Conservation (phyloP, 768 basidiomycete species). For the Astraeus odoratus region DNA sequence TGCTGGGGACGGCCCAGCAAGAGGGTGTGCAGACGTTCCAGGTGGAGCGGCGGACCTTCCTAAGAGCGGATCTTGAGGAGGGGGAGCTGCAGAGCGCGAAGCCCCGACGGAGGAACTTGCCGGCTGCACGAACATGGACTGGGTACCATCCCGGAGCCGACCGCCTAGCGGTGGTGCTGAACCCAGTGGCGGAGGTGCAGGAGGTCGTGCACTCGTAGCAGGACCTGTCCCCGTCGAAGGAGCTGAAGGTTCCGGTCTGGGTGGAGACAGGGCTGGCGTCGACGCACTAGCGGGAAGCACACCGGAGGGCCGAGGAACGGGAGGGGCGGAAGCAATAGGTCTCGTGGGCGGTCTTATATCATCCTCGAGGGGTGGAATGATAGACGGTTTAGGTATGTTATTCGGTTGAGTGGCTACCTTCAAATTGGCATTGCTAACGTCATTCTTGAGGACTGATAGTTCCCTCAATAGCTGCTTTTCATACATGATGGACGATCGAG, state of each 20-base stretch:
- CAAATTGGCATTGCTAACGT: constrained; percentile 63
- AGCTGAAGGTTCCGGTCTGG: constrained; percentile 26
- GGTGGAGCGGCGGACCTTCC: constrained; percentile 7
- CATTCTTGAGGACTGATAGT: constrained; percentile 74
- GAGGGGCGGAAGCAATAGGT: constrained; percentile 15
- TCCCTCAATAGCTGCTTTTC: constrained; percentile 86
- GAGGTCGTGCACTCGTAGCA: constrained; percentile 27
- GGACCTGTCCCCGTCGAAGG: constrained; percentile 52
- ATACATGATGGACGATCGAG: constrained; percentile 85
- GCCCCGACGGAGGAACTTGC: constrained; percentile 29
- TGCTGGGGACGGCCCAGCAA: constrained; percentile 11
- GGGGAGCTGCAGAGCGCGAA: constrained; percentile 30
- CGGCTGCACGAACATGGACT: constrained; percentile 72
- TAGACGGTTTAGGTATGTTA: constrained; percentile 51
- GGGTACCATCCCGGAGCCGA: constrained; percentile 65
- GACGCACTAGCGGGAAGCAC: constrained; percentile 14
- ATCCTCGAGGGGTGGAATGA: constrained; percentile 62
- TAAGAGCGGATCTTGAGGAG: constrained; percentile 16
- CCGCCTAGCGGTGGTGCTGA: constrained; percentile 54
- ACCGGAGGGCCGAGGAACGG: constrained; percentile 15
- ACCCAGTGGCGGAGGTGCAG: constrained; percentile 21
- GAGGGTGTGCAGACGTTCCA: constrained; percentile 11
- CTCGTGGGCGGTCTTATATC: constrained; percentile 30
- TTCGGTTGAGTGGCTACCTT: constrained; percentile 44
- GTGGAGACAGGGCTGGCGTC: constrained; percentile 14